Evolutionary conservation across 2,329 filamentous ascomycete genomes (phyloP).

Genomic region (Colletotrichum sp.): DNA sequence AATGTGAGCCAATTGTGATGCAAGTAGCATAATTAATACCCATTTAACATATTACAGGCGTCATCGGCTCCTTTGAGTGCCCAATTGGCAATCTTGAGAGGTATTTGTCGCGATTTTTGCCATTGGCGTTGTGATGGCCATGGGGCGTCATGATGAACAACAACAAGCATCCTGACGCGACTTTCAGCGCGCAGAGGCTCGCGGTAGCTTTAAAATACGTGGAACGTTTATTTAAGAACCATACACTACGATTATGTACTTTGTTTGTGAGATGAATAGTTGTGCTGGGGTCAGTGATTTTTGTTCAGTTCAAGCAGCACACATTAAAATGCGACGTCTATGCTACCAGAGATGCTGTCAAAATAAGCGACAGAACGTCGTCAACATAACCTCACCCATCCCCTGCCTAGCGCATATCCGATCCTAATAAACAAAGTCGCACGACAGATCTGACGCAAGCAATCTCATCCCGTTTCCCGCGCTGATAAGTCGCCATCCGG

Average conservation of each 20-base stretch:
- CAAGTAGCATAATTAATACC: rapidly evolving
- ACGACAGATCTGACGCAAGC: background rate
- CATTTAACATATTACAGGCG: rapidly evolving
- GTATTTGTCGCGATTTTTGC: background rate
- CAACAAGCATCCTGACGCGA: background rate
- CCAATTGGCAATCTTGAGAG: rapidly evolving
- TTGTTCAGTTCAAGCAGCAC: background rate
- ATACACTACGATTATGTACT: rapidly evolving
- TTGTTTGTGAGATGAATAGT: rapidly evolving
- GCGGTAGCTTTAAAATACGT: background rate
- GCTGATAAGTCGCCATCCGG: background rate
- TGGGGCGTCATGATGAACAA: background rate
- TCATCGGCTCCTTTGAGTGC: background rate
- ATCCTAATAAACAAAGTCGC: background rate
- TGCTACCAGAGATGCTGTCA: rapidly evolving
- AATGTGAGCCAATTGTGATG: background rate
- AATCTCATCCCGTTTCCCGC: background rate
- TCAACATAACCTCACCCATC: background rate
- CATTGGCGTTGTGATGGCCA: background rate
- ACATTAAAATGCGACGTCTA: rapidly evolving
- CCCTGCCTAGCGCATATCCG: background rate
- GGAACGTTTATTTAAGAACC: rapidly evolving
- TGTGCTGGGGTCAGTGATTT: background rate
- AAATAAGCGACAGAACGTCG: background rate
- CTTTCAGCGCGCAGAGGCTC: rapidly evolving